Evolutionary conservation across 345 rosid genomes (phyloP).

Genomic region (Brassica juncea): DNA sequence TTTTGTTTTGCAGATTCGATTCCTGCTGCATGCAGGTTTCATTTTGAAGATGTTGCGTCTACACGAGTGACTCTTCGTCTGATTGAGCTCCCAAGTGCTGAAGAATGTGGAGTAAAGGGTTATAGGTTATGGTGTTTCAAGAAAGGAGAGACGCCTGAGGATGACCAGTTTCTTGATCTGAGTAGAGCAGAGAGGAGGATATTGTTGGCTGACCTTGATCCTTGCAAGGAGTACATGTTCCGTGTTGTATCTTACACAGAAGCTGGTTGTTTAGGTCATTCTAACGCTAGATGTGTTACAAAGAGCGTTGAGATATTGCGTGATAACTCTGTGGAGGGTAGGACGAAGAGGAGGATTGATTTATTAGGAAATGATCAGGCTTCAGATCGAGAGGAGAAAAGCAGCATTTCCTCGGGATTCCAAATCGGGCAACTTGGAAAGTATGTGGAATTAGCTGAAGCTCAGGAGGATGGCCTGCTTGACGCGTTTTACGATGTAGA

Average conservation of each 20-base stretch:
- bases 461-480: slow-evolving; percentile 68
- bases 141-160: slow-evolving; percentile 62
- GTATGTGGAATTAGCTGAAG: slow-evolving; percentile 66
- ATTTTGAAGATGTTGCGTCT: slow-evolving; percentile 76
- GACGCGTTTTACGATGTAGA: slow-evolving; percentile 70
- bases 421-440: slow-evolving; percentile 75
- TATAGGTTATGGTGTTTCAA: slow-evolving; percentile 90
- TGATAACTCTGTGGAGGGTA: slow-evolving; percentile 37
- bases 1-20: slow-evolving; percentile 28
- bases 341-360: slow-evolving; percentile 40
- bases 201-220: slow-evolving; percentile 72
- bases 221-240: slow-evolving; percentile 74
- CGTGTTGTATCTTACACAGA: slow-evolving; percentile 40
- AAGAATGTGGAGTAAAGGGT: slow-evolving; percentile 60
- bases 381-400: slow-evolving; percentile 43
- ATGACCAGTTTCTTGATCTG: slow-evolving; percentile 59
- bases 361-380: slow-evolving; percentile 45
- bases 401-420: slow-evolving; percentile 50
- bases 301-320: slow-evolving; percentile 48
- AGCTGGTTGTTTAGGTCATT: slow-evolving; percentile 42
- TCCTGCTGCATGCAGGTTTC: slow-evolving; percentile 73
- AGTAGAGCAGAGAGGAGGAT: slow-evolving; percentile 76
- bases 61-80: slow-evolving; percentile 61
- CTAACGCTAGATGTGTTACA: slow-evolving; percentile 38
- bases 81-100: slow-evolving; percentile 56